Conservation (phyloP, 2,329 filamentous ascomycete genomes). For the Sporothrix pallida region DNA sequence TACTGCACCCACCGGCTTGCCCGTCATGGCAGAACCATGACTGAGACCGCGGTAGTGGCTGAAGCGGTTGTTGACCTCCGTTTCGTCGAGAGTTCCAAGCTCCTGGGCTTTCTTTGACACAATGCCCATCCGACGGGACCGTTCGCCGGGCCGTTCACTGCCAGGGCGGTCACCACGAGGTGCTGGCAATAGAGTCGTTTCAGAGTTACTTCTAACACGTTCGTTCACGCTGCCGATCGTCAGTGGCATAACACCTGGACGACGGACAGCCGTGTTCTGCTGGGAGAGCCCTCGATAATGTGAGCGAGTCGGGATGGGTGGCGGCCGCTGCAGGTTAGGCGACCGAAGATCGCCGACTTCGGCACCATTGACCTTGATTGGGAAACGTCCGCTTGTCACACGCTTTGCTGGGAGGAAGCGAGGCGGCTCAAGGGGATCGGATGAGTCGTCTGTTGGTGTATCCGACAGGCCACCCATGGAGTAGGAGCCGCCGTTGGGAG, state of each 20-base stretch:
- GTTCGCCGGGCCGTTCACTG: slow-evolving; percentile 49
- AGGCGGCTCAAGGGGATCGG: slow-evolving; percentile 80
- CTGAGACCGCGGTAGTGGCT: slow-evolving; percentile 71
- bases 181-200: slow-evolving; percentile 59
- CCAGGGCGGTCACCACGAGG: slow-evolving; percentile 53
- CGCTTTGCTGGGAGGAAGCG: slow-evolving; percentile 66
- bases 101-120: slow-evolving; percentile 65
- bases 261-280: slow-evolving; percentile 67
- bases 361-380: slow-evolving; percentile 73
- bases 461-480: slow-evolving; percentile 46
- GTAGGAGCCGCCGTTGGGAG: background rate
- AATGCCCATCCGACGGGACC: slow-evolving; percentile 68
- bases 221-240: slow-evolving; percentile 74
- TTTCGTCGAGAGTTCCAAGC: slow-evolving; percentile 67
- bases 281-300: slow-evolving; percentile 79
- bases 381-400: slow-evolving; percentile 68
- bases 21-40: slow-evolving; percentile 72
- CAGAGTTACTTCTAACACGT: slow-evolving; percentile 68
- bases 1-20: slow-evolving; percentile 46
- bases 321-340: slow-evolving; percentile 68
- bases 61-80: slow-evolving; percentile 66
- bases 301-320: slow-evolving; percentile 79
- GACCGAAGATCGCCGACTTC: slow-evolving; percentile 73
- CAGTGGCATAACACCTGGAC: slow-evolving; percentile 73
- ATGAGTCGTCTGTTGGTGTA: slow-evolving; percentile 64